Evolutionary conservation across 2,329 filamentous ascomycete species (phyloP), one percentile per base, ranked within the genome.

Genomic region (Apiospora kogelbergensis): DNA sequence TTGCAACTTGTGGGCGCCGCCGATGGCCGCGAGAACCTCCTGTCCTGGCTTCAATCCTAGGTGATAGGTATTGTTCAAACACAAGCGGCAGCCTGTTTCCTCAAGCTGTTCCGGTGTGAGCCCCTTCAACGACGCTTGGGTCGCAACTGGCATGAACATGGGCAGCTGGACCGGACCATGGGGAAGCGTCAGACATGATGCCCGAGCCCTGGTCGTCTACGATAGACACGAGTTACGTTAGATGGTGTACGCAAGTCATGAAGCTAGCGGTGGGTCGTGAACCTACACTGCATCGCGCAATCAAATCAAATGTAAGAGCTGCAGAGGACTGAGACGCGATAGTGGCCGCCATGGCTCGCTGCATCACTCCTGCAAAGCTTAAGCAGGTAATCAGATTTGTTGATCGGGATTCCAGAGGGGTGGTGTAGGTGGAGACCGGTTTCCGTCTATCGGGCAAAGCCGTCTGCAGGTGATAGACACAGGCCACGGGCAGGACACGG

Each of bases 91-190:
- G 57, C 93, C 90, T 0, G 95, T 97, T 67, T 93, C 91, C 75
- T 96, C 95, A 2, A 99, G 85, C 78, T 99, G 96, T 73, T 95
- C 91, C 1, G 95, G 94, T 0, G 96, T 98, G 68, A 99, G 83
- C 57, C 96, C 96, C 79, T 99, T 99, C 46, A 99, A 86, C 0
- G 95, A 97, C 0, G 93, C 96, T 81, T 99, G 96, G 0, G 96
- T 99, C 40, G 96, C 96, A 57, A 99, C 96, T 20, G 96, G 96
- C 96, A 99, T 99, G 81, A 99, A 99, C 69, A 98, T 90, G 9
- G 97, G 96, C 40, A 98, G 88, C 75, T 92, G 89, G 33, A 99
- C 95, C 1, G 91, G 87, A 69, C 96, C 96, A 89, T 99, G 97
- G 66, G 96, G 95, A 33, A 99, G 90, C 64, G 91, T 92, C 67